These are phyloP conservation scores for Cucumis hystrix DNA, from an alignment of 306 rosid genomes.

Conservation along the genomic window DNA sequence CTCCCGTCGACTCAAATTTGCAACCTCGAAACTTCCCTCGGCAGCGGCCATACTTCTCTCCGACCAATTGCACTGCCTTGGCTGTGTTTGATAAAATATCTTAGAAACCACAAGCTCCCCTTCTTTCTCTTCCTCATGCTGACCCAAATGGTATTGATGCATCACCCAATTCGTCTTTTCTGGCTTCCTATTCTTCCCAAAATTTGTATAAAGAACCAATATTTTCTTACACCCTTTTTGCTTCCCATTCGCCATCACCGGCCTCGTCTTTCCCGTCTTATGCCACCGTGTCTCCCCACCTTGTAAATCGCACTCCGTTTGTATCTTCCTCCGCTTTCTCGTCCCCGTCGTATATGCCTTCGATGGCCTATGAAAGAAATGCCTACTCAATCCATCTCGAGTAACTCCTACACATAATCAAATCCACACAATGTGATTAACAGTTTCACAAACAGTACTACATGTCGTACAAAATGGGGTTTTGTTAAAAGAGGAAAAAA, in stretches of 20 bases:
- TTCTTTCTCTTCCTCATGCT: constrained; percentile 82
- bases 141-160: constrained; percentile 94
- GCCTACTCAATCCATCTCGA: constrained; percentile 88
- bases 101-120: constrained; percentile 93
- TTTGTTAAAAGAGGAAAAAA: too few species aligned
- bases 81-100: constrained; percentile 91
- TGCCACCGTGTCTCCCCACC: constrained; percentile 98
- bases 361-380: constrained; percentile 93
- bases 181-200: constrained; percentile 86
- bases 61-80: constrained; percentile 91
- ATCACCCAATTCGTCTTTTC: constrained; percentile 98
- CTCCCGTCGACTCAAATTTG: constrained; percentile 13
- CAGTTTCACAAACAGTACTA: not conserved
- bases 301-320: constrained; percentile 63
- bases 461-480: too few species aligned
- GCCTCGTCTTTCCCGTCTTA: constrained; percentile 90
- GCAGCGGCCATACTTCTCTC: not conserved
- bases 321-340: constrained; percentile 84
- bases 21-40: not conserved
- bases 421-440: not conserved
- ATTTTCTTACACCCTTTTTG: constrained; percentile 97
- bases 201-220: constrained; percentile 80
- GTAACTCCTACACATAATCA: constrained; percentile 45
- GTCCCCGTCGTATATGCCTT: constrained; percentile 99
- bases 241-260: constrained; percentile 73